Evolutionary conservation across 2,329 filamentous ascomycete species (phyloP).

Genomic region (Didymella pinodella): DNA sequence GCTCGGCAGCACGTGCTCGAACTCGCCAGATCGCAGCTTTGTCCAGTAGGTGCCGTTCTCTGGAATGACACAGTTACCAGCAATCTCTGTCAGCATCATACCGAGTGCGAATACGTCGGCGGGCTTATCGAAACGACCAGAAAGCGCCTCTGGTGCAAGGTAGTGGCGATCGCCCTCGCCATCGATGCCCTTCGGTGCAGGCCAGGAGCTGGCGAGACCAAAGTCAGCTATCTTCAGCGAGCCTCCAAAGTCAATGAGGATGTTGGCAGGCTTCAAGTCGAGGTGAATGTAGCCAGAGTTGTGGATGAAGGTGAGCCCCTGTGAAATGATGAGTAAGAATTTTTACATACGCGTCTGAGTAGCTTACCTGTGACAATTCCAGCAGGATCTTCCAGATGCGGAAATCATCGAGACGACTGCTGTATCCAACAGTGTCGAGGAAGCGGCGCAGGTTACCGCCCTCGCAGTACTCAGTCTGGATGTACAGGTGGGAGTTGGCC

Average conservation of each 20-base stretch:
- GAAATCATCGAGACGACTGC: conserved; percentile 92
- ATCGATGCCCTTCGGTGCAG: conserved; percentile 77
- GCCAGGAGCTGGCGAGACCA: conserved; percentile 80
- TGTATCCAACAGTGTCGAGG: conserved; percentile 79
- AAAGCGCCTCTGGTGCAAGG: conserved; percentile 90
- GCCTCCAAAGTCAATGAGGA: conserved; percentile 82
- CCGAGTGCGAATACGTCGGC: conserved; percentile 94
- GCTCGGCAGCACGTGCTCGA: conserved; percentile 81
- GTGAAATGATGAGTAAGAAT: conserved; percentile 35
- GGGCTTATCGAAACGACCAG: conserved; percentile 85
- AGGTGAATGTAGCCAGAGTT: conserved; percentile 85
- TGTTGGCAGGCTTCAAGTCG: conserved; percentile 84
- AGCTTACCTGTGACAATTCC: conserved; percentile 79
- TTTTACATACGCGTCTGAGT: neutral
- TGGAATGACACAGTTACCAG: conserved; percentile 90
- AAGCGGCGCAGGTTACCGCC: conserved; percentile 91
- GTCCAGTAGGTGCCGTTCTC: conserved; percentile 94
- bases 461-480: conserved; percentile 96
- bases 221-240: conserved; percentile 87
- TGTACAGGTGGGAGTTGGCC: conserved; percentile 83
- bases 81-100: conserved; percentile 92
- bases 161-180: conserved; percentile 96
- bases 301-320: conserved; percentile 92
- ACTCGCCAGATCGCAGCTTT: conserved; percentile 85
- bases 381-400: conserved; percentile 97